Percentiles rank a stretch among this genome's conserved stretches.
Conservation (phyloP, 306 rosid genomes). For the Canavalia gladiata region DNA sequence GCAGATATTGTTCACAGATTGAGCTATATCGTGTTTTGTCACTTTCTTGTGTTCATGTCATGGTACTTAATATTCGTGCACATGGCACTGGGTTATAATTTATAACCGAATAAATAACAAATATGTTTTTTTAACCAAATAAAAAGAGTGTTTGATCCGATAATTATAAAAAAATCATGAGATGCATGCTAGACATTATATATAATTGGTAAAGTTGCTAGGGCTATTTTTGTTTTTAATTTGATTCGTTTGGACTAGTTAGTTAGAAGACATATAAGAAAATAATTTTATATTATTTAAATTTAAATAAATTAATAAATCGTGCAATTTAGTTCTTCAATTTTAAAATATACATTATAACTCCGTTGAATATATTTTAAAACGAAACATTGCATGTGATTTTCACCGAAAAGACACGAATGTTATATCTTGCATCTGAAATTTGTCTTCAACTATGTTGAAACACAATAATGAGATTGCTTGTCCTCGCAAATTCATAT, state of each 20-base stretch:
- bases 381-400: background rate
- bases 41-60: background rate
- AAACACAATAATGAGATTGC: constrained; percentile 6
- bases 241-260: background rate
- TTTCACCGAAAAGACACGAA: constrained; percentile 22
- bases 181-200: background rate
- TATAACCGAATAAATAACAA: background rate
- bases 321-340: background rate
- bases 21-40: background rate
- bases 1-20: background rate
- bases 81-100: background rate
- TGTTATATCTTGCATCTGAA: background rate
- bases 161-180: background rate
- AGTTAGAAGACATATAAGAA: background rate
- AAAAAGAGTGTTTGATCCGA: background rate
- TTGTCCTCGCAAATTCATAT: background rate
- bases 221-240: background rate
- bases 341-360: background rate
- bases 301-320: background rate
- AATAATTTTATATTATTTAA: background rate
- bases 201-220: background rate
- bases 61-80: background rate
- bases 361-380: background rate
- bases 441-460: constrained; percentile 4
- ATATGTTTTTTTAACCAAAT: background rate